Base-by-base conservation (phyloP, 805 yeast species). In the Nakazawaea siamensis region DNA sequence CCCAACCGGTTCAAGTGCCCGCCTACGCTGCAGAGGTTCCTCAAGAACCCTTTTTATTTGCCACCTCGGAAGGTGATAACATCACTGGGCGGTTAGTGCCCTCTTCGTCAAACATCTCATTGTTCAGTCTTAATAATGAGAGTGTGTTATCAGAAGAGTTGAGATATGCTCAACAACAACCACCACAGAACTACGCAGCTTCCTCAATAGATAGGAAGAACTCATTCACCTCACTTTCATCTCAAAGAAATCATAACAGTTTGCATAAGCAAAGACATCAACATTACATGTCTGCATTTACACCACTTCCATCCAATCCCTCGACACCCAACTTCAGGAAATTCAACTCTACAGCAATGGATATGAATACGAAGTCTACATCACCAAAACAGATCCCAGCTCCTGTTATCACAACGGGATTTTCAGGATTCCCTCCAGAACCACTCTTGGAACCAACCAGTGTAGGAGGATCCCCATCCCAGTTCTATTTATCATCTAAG, bases 381-480 rank as follows among this genome's bases (percentile, higher is more conserved):
- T 37, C 40, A 5, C 40, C 40, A 17, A 27, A 33, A 29, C 40
- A 29, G 18, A 37, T 37, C n/a, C 40, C 40, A 16, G 12, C 24
- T 15, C 7, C 19, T 16, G 14, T 20, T 8, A n/a, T 18, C 11
- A 5, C 18, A 27, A 9, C 29, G 13, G 29, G 17, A 15, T 27
- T 27, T 12, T 14, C 32, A 11, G 23, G n/a, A 4, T 29, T 33
- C 31, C 40, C 40, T 9, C 40, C 40, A 15, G 40, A 37, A 29
- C 40, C 40, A 11, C 15, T 25, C 35, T 53, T 73, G 34, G 66
- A 57, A 29, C 77, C 80, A 2, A 62, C 67, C 1, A 69, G 76
- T 4, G 32, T 72, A 12, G 68, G 70, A 2, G 75, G 73, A 5
- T 70, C 76, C 1, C 80, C 80, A 1, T 70, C 77, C 4, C 51